Conservation (phyloP, 2,329 filamentous ascomycete genomes). For the Pestalotiopsis sp. region DNA sequence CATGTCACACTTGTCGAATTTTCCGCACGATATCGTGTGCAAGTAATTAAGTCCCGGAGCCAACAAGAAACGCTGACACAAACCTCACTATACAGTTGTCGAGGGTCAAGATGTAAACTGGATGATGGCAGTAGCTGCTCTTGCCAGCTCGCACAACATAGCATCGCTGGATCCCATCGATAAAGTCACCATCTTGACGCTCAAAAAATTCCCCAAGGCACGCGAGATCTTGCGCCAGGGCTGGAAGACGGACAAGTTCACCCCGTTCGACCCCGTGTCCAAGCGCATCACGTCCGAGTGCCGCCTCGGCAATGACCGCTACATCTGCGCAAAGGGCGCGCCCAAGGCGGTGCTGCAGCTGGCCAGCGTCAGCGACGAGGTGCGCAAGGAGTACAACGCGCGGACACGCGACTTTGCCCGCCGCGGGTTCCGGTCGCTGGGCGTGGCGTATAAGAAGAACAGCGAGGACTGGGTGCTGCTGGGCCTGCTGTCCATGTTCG, state of each 20-base stretch:
- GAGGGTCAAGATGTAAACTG: conserved; percentile 80
- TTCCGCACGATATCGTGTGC: too few species aligned
- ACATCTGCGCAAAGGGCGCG: conserved; percentile 76
- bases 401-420: conserved; percentile 77
- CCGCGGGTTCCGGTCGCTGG: conserved; percentile 79
- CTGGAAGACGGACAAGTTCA: conserved; percentile 79
- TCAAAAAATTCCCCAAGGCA: conserved; percentile 77
- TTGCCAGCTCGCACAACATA: conserved; percentile 78
- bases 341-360: conserved; percentile 75
- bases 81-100: conserved; percentile 49
- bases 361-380: conserved; percentile 67
- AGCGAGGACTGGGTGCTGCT: conserved; percentile 66
- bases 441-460: conserved; percentile 79
- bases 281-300: conserved; percentile 77
- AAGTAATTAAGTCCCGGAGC: too few species aligned
- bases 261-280: conserved; percentile 77
- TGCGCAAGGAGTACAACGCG: conserved; percentile 67
- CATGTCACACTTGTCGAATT: not conserved
- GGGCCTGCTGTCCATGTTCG: conserved; percentile 67
- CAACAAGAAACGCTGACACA: not conserved
- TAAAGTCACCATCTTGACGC: conserved; percentile 76
- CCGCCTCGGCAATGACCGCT: conserved; percentile 69
- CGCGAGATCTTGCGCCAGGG: conserved; percentile 75
- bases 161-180: conserved; percentile 79
- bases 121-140: conserved; percentile 81